These are phyloP conservation scores for Aspergillus ibericus DNA, from an alignment of 2,329 filamentous ascomycete species.

Conservation along the genomic window DNA sequence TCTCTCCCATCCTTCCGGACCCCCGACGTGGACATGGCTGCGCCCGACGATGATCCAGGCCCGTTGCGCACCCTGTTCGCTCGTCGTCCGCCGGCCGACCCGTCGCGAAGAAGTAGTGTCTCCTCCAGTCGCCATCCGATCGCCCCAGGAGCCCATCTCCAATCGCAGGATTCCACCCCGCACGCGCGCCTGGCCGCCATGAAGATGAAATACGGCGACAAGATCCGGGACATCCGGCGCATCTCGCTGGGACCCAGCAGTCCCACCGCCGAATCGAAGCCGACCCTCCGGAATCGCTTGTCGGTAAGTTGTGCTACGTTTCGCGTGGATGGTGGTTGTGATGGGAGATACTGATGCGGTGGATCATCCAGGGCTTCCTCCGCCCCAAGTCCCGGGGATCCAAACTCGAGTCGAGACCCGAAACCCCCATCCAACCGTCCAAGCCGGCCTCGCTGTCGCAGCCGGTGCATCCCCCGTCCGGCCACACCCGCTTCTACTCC, in stretches of 20 bases:
- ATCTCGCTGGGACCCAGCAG: neutral
- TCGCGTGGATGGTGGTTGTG: neutral
- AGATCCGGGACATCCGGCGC: neutral
- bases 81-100: neutral
- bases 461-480: neutral
- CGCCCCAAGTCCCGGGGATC: neutral
- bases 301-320: neutral
- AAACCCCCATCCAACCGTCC: neutral
- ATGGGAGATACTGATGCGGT: neutral
- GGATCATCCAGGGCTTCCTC: neutral
- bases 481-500: conserved; percentile 1
- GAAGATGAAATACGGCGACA: conserved; percentile 1
- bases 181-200: conserved; percentile 3
- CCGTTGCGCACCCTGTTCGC: neutral
- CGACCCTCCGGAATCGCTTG: neutral
- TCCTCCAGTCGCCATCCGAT: neutral
- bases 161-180: neutral
- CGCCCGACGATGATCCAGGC: neutral
- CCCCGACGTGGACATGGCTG: neutral
- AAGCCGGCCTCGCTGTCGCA: neutral
- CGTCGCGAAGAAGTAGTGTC: neutral
- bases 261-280: neutral
- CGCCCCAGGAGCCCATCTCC: neutral
- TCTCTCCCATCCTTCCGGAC: conserved; percentile 13
- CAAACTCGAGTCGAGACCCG: neutral